Conservation (phyloP, 805 yeast genomes). For the Metschnikowia sp. region DNA sequence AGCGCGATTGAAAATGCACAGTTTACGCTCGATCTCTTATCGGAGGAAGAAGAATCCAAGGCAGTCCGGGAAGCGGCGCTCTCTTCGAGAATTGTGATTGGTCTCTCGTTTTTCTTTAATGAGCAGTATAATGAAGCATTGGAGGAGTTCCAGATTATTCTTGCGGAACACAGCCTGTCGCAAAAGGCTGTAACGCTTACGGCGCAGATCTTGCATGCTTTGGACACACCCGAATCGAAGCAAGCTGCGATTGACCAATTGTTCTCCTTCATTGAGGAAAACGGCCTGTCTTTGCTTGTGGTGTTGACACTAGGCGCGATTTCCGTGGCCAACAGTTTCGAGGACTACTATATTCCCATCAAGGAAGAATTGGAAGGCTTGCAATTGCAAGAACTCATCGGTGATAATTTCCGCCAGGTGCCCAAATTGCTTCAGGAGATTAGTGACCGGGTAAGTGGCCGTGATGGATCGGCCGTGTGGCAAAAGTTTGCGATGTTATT, state of each 20-base stretch:
- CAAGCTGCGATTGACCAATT: constrained; percentile 84
- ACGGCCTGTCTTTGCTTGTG: constrained; percentile 65
- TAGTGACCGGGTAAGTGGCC: constrained; percentile 34
- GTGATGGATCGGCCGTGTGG: constrained; percentile 40
- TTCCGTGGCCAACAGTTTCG: constrained; percentile 57
- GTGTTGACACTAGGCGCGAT: constrained; percentile 80
- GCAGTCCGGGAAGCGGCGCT: constrained; percentile 31
- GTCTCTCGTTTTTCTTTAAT: constrained; percentile 64
- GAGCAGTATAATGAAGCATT: constrained; percentile 64
- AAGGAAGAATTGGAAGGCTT: constrained; percentile 60
- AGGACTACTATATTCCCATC: constrained; percentile 60
- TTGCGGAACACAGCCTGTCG: constrained; percentile 50
- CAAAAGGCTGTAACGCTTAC: constrained; percentile 67
- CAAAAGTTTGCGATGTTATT: constrained; percentile 69
- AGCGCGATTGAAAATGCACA: constrained; percentile 61
- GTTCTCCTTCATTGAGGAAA: constrained; percentile 56
- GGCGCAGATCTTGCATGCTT: constrained; percentile 76
- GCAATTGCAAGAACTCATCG: constrained; percentile 42
- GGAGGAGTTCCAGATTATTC: constrained; percentile 61
- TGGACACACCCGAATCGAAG: constrained; percentile 67
- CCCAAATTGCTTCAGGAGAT: constrained; percentile 59
- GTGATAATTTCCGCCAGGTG: constrained; percentile 52
- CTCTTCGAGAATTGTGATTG: constrained; percentile 69
- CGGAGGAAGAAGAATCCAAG: constrained; percentile 30
- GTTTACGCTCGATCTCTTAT: constrained; percentile 48